Base-by-base conservation (phyloP, 164 flowering plant genomes). In the Akebia trifoliata region DNA sequence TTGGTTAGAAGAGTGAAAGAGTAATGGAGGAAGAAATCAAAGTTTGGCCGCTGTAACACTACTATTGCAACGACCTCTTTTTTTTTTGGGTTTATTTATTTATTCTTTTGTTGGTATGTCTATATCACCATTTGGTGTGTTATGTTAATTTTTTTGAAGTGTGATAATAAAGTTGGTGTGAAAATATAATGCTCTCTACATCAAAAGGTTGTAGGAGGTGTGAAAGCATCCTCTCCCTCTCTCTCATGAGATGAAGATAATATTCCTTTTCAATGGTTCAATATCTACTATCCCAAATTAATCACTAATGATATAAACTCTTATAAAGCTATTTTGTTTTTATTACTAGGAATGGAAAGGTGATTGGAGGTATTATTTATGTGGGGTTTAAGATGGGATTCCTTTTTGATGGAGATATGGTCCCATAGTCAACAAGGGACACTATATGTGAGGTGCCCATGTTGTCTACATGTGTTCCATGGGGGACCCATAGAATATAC, bases 261-360 rank as follows among this genome's bases (percentile, higher is more conserved):
- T 46, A 42, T 40, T 40, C 22, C 53, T 42, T 69, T 64, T 63
- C 51, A 47, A 17, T 29, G 22, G n/a, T 42, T 58, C 21, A 22
- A 26, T 47, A 40, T 50, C 38, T 26, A 42, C 53, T 46, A n/a
- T 50, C 54, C 56, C 5, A 48, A 57, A 62, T 26, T 4, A 48
- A 56, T 52, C 1, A 45, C 8, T 10, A 50, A 55, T 63, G 67
- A 70, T 44, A 50, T 37, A 58, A 67, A 63, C 50, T 25, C 50
- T 47, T 20, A 15, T 44, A 77, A 75, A 80, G 81, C 54, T 37
- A 46, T 46, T 72, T 71, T 75, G 84, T 71, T 63, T 62, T 61
- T 54, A 68, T 66, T 68, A 62, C 72, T 30, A 0, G 18, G 28
- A 69, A 62, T 20, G 78, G 76, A 59, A 77, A 67, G 67, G 68